Conservation (phyloP, 805 yeast species). For the Candida patagonica region DNA sequence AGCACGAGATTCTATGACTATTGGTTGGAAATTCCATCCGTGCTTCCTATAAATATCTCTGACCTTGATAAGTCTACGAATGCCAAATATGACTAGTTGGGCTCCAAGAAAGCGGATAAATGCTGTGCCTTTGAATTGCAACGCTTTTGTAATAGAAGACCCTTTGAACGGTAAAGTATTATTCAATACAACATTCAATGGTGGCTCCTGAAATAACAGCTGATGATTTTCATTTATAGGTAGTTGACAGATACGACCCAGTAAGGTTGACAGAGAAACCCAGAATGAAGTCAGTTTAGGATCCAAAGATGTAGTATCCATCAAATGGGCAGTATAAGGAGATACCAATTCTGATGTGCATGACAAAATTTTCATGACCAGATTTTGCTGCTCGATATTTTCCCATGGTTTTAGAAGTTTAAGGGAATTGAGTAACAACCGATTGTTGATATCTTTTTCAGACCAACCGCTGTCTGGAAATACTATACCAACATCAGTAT, state of each 20-base stretch:
- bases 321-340: slow-evolving; percentile 38
- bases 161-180: slow-evolving; percentile 43
- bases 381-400: slow-evolving; percentile 50
- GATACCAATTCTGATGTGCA: slow-evolving; percentile 62
- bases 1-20: slow-evolving; percentile 29
- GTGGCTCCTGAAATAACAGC: slow-evolving; percentile 25
- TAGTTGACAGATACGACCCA: slow-evolving; percentile 49
- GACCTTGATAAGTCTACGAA: slow-evolving; percentile 45
- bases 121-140: slow-evolving; percentile 36
- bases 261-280: slow-evolving; percentile 61
- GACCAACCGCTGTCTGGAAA: slow-evolving; percentile 28
- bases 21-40: slow-evolving; percentile 34
- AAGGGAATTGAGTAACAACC: slow-evolving; percentile 51
- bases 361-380: slow-evolving; percentile 42
- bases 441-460: slow-evolving; percentile 44
- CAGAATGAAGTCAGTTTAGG: slow-evolving; percentile 76
- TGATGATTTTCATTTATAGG: slow-evolving; percentile 37
- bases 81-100: slow-evolving; percentile 45
- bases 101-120: slow-evolving; percentile 56
- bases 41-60: slow-evolving; percentile 29
- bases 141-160: slow-evolving; percentile 46
- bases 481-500: slow-evolving; percentile 27
- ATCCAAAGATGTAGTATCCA: slow-evolving; percentile 42
- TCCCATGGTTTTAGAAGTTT: slow-evolving; percentile 75
- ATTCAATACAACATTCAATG: slow-evolving; percentile 37